Conservation (phyloP, 2,329 filamentous ascomycete genomes). For the Aspergillus unguis region DNA sequence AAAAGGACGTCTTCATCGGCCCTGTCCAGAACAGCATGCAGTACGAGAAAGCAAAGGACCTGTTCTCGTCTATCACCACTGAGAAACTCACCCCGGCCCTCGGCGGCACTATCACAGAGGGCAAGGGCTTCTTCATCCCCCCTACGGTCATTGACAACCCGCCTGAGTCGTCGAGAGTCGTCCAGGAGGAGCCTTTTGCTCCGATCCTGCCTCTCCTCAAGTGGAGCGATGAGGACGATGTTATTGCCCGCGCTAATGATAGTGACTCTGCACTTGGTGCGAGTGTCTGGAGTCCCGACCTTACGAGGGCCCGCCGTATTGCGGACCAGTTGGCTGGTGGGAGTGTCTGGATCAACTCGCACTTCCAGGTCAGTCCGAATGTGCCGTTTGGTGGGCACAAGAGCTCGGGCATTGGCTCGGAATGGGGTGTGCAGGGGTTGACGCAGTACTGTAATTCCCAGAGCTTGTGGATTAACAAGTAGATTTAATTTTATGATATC, state of each 20-base stretch:
- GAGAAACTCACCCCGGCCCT: conserved; percentile 53
- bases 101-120: conserved; percentile 46
- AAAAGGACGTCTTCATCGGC: conserved; percentile 51
- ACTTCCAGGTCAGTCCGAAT: conserved; percentile 28
- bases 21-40: conserved; percentile 66
- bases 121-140: conserved; percentile 55
- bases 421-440: conserved; percentile 44
- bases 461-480: conserved; percentile 30
- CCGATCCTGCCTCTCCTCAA: conserved; percentile 62
- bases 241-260: conserved; percentile 55
- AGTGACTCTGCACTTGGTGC: conserved; percentile 54
- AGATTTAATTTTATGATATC: not conserved
- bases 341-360: conserved; percentile 58
- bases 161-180: conserved; percentile 53
- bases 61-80: conserved; percentile 55
- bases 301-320: conserved; percentile 50
- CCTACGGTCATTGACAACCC: conserved; percentile 60
- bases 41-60: conserved; percentile 57
- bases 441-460: conserved; percentile 41
- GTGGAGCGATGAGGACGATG: conserved; percentile 61
- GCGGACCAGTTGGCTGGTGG: conserved; percentile 56
- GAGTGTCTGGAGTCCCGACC: conserved; percentile 57
- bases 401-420: conserved; percentile 50
- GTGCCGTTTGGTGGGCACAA: conserved; percentile 53
- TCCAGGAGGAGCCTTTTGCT: conserved; percentile 60